Conservation (phyloP, 2,329 filamentous ascomycete species). For the Penicillium sp. region DNA sequence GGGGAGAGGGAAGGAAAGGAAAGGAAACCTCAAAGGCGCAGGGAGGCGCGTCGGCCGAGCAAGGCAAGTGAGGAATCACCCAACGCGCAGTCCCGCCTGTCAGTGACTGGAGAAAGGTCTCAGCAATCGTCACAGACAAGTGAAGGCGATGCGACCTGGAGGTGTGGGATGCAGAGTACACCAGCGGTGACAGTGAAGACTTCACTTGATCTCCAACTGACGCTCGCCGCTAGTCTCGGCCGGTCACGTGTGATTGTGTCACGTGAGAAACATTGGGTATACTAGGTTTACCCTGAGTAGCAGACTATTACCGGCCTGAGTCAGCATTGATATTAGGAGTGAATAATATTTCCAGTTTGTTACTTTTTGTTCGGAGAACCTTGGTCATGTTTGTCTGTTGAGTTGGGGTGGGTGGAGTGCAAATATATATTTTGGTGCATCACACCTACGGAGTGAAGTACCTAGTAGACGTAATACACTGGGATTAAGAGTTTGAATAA, state of each 20-base stretch:
- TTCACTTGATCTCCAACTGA: constrained; percentile 32
- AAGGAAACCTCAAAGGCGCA: constrained; percentile 19
- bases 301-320: too few species aligned
- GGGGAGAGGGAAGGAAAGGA: constrained; percentile 8
- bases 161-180: constrained; percentile 25
- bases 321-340: too few species aligned
- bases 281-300: too few species aligned
- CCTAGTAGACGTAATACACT: too few species aligned
- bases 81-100: constrained; percentile 27
- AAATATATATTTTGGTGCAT: too few species aligned
- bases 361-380: too few species aligned
- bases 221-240: constrained; percentile 29
- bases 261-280: too few species aligned
- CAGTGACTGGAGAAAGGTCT: constrained; percentile 21
- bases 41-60: constrained; percentile 28
- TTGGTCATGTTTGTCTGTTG: too few species aligned
- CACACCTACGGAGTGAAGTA: too few species aligned
- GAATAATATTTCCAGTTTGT: too few species aligned
- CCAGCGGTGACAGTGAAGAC: constrained; percentile 33
- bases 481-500: too few species aligned
- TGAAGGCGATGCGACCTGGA: constrained; percentile 23
- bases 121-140: constrained; percentile 19
- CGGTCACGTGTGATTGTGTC: constrained; percentile 28
- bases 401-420: too few species aligned
- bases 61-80: constrained; percentile 25